phyloP scores from a whole-genome alignment of 1,284 basidiomycete species.

The Lignosus rhinocerotis region DNA sequence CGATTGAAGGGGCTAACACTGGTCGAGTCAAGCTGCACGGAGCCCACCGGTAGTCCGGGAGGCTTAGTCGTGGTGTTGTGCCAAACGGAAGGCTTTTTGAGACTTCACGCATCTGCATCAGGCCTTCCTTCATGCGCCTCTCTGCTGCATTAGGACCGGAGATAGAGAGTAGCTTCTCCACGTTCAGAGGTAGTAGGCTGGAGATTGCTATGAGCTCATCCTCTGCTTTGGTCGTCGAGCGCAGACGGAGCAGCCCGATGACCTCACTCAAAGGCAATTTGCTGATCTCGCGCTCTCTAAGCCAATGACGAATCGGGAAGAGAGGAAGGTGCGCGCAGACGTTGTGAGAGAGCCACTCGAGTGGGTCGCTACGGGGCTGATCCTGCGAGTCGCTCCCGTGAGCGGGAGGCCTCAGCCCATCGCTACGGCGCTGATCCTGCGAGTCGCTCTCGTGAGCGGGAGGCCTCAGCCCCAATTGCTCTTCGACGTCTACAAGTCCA shows the following conservation, averaged over 20 bases:
- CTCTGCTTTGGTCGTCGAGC: slow-evolving; percentile 12
- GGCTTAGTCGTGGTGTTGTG: neutral
- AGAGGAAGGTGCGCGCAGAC: neutral
- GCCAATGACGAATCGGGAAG: neutral
- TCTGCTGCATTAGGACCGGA: neutral
- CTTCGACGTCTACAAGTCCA: slow-evolving; percentile 7
- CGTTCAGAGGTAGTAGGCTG: slow-evolving; percentile 7
- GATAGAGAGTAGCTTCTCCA: slow-evolving; percentile 1
- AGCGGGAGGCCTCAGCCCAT: no score
- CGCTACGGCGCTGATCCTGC: no score
- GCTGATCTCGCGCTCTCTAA: no score
- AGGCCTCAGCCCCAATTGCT: neutral
- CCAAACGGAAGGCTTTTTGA: neutral
- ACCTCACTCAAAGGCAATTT: neutral
- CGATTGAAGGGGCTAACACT: neutral
- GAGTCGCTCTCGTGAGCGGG: neutral
- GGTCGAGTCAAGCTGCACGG: neutral
- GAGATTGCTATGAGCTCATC: slow-evolving; percentile 17
- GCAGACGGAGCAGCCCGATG: neutral
- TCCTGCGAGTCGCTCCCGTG: neutral
- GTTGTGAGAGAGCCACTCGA: neutral
- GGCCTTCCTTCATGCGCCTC: neutral
- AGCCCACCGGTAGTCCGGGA: slow-evolving; percentile 3
- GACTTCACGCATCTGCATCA: neutral
- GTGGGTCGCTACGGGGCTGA: neutral